Percentiles rank a stretch among this genome's conserved stretches.
These are phyloP conservation scores for Neurospora africana DNA, from an alignment of 495 filamentous ascomycete genomes.

Conservation along the genomic window DNA sequence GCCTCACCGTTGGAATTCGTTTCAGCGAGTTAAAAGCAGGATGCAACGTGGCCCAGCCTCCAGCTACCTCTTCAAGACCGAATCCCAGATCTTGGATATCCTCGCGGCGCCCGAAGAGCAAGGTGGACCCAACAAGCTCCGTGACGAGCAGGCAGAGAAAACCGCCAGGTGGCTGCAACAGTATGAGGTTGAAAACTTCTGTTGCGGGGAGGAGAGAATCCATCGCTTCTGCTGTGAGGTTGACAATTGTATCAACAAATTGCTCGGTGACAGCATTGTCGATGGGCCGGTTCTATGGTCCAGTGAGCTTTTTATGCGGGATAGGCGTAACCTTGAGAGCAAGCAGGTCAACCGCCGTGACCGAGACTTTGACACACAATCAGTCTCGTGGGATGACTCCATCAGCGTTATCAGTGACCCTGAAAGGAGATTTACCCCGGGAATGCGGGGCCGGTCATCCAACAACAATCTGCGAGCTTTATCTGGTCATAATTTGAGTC, in stretches of 20 bases:
- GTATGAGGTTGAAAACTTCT: conserved; percentile 83
- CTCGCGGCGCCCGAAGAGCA: conserved; percentile 75
- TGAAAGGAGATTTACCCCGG: conserved; percentile 23
- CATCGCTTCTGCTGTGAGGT: conserved; percentile 91
- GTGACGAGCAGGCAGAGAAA: conserved; percentile 88
- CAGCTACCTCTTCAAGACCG: conserved; percentile 69
- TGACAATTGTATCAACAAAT: conserved; percentile 72
- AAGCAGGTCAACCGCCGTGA: conserved; percentile 22
- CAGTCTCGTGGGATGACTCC: conserved; percentile 38
- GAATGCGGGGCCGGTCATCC: conserved; percentile 1
- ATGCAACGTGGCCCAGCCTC: conserved; percentile 48
- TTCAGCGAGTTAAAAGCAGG: conserved; percentile 45
- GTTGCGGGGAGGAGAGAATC: conserved; percentile 88
- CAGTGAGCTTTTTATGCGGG: conserved; percentile 74
- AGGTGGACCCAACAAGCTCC: conserved; percentile 85
- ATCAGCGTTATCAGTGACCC: conserved; percentile 47
- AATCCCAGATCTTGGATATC: conserved; percentile 78
- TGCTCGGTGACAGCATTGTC: conserved; percentile 76
- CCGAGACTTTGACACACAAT: conserved; percentile 27
- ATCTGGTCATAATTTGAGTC: conserved; percentile 45
- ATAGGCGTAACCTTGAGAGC: conserved; percentile 66
- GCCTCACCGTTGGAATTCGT: conserved; percentile 40
- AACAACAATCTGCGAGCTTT: conserved; percentile 41
- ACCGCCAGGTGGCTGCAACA: conserved; percentile 76
- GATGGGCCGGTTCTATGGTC: conserved; percentile 89